phyloP scores from a whole-genome alignment of 352 stramenopile species.

The Globisporangium paroecandrum region DNA sequence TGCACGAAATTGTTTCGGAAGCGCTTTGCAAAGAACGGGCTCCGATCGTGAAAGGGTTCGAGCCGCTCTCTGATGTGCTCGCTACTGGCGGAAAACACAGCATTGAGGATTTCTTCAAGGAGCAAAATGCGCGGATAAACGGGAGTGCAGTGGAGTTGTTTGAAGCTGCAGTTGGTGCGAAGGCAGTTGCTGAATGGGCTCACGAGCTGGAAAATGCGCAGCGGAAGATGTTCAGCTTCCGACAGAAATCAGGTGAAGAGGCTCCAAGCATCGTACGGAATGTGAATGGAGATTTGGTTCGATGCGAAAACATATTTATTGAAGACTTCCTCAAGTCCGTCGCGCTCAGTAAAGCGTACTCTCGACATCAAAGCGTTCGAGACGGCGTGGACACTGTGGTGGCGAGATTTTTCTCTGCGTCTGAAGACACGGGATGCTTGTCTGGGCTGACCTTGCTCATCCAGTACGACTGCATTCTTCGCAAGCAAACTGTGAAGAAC shows the following conservation, averaged over 20 bases:
- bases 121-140: slow-evolving; percentile 22
- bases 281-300: slow-evolving; percentile 29
- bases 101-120: slow-evolving; percentile 24
- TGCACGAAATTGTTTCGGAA: slow-evolving; percentile 68
- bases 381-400: slow-evolving; percentile 57
- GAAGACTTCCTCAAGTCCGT: slow-evolving; percentile 67
- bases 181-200: slow-evolving; percentile 17
- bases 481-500: slow-evolving; percentile 50
- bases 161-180: slow-evolving; percentile 3
- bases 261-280: slow-evolving; percentile 22
- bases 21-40: slow-evolving; percentile 50
- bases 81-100: slow-evolving; percentile 13
- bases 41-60: slow-evolving; percentile 32
- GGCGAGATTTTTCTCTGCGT: slow-evolving; percentile 35
- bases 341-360: slow-evolving; percentile 49
- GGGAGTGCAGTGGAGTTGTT: slow-evolving; percentile 14
- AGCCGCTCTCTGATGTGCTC: slow-evolving; percentile 27
- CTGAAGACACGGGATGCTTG: slow-evolving; percentile 1
- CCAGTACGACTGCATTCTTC: slow-evolving; percentile 64
- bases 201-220: slow-evolving; percentile 32
- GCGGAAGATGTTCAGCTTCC: slow-evolving; percentile 34
- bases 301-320: slow-evolving; percentile 72
- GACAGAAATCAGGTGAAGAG: slow-evolving; percentile 4
- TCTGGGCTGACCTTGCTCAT: slow-evolving; percentile 55
- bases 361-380: slow-evolving; percentile 53